These are phyloP conservation scores for Tetragonia tetragonoides DNA, from an alignment of 148 eudicot genomes.

Conservation along the genomic window DNA sequence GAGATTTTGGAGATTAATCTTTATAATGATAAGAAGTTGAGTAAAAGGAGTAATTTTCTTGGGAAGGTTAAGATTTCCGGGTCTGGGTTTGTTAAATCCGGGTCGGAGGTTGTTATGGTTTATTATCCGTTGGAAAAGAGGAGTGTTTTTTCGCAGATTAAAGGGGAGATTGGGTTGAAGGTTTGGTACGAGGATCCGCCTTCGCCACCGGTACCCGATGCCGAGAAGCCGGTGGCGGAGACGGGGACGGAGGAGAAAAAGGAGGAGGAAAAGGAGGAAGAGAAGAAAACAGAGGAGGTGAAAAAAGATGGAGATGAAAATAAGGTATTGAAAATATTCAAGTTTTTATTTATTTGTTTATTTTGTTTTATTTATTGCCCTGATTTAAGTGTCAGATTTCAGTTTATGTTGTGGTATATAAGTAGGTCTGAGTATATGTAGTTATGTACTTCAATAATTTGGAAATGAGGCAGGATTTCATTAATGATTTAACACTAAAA, in stretches of 20 bases:
- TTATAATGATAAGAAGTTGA: constrained; percentile 70
- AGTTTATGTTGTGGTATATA: too few species aligned
- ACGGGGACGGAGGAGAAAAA: constrained; percentile 15
- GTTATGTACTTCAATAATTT: too few species aligned
- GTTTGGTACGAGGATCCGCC: constrained; percentile 56
- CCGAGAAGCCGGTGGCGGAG: constrained; percentile 11
- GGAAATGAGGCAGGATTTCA: too few species aligned
- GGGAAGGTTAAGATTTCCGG: constrained; percentile 79
- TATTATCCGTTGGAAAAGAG: constrained; percentile 84
- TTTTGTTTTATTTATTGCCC: too few species aligned
- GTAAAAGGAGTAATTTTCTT: constrained; percentile 58
- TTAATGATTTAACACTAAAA: too few species aligned
- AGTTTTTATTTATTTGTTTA: too few species aligned
- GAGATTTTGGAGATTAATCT: constrained; percentile 63
- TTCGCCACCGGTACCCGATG: constrained; percentile 24
- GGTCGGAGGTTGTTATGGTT: constrained; percentile 22
- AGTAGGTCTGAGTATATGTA: too few species aligned
- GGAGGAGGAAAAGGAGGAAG: constrained; percentile 28
- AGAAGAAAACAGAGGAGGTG: constrained; percentile 18
- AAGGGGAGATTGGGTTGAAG: constrained; percentile 83
- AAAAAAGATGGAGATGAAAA: constrained; percentile 18
- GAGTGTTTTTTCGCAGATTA: constrained; percentile 84
- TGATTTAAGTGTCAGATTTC: too few species aligned
- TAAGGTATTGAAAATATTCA: background rate
- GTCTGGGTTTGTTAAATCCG: constrained; percentile 23